Conservation (phyloP, 495 filamentous ascomycete genomes). For the Penicillium pancosmium region DNA sequence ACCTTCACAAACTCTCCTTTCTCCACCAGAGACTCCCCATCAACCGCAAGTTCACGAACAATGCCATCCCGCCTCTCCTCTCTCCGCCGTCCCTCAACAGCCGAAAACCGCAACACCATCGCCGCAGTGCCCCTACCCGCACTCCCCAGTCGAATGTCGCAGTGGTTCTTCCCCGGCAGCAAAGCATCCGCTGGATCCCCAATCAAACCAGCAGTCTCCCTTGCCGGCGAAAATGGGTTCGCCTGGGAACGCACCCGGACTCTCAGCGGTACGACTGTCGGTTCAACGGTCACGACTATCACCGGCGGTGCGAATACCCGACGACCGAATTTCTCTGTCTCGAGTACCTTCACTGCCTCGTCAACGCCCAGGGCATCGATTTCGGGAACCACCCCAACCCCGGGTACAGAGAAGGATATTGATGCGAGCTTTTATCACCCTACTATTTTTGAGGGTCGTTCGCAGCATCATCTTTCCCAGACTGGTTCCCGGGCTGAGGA, state of each 20-base stretch:
- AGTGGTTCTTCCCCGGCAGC: conserved; percentile 37
- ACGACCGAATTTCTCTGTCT: conserved; percentile 31
- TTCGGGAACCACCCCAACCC: conserved; percentile 15
- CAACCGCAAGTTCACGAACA: conserved; percentile 25
- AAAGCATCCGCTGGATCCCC: background rate
- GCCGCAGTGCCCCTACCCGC: conserved; percentile 26
- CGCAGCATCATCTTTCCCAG: conserved; percentile 15
- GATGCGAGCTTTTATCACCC: conserved; percentile 25
- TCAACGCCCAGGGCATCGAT: conserved; percentile 32
- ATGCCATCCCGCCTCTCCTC: conserved; percentile 26
- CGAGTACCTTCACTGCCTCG: conserved; percentile 30
- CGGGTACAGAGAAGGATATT: conserved; percentile 28
- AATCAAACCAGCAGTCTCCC: conserved; percentile 23
- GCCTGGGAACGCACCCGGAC: conserved; percentile 42
- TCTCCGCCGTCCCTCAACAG: conserved; percentile 21
- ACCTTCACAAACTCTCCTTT: background rate
- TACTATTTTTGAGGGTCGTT: conserved; percentile 34
- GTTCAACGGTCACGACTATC: conserved; percentile 33
- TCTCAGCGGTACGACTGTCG: conserved; percentile 44
- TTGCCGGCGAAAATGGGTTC: conserved; percentile 26
- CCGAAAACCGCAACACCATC: conserved; percentile 26
- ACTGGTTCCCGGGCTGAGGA: background rate
- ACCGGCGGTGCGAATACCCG: conserved; percentile 18
- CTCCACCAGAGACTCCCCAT: conserved; percentile 7
- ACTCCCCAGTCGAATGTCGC: conserved; percentile 35